Evolutionary conservation across 495 filamentous ascomycete species (phyloP).

Genomic region (Tuber magnatum): DNA sequence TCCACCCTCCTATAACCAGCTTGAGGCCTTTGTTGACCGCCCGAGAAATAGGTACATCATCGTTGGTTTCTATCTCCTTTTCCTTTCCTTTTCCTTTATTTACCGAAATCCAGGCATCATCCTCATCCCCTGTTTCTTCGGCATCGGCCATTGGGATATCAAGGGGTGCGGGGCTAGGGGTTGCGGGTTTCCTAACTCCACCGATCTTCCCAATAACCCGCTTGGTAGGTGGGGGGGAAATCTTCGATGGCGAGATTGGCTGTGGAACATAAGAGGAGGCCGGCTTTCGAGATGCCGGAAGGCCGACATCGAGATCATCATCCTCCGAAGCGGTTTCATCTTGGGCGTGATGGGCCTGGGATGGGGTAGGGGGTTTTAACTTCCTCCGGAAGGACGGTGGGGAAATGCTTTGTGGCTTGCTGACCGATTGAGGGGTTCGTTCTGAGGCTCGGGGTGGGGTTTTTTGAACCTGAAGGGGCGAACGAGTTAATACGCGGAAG

Average conservation of each 20-base stretch:
- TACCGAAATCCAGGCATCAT: conserved; percentile 12
- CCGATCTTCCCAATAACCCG: conserved; percentile 7
- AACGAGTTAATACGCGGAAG: conserved; percentile 1
- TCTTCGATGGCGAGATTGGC: neutral
- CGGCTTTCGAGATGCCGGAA: conserved; percentile 20
- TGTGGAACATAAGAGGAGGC: conserved; percentile 13
- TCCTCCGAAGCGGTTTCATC: conserved; percentile 33
- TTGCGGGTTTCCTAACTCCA: neutral
- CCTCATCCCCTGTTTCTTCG: conserved; percentile 30
- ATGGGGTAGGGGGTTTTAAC: conserved; percentile 3
- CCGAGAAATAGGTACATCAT: neutral
- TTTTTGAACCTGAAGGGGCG: conserved; percentile 46
- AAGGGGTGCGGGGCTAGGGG: neutral
- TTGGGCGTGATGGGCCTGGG: conserved; percentile 5
- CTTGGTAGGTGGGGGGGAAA: conserved; percentile 7
- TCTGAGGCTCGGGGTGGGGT: conserved; percentile 42
- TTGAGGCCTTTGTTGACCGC: conserved; percentile 39
- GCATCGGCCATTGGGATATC: conserved; percentile 4
- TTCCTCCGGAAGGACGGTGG: conserved; percentile 11
- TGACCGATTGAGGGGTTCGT: conserved; percentile 11
- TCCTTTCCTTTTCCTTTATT: conserved; percentile 16
- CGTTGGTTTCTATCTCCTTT: neutral
- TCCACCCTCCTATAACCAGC: conserved; percentile 45
- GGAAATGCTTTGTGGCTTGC: conserved; percentile 5
- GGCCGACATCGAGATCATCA: conserved; percentile 37